phyloP scores from a whole-genome alignment of 2,329 filamentous ascomycete genomes.

The Penicillium sp. region DNA sequence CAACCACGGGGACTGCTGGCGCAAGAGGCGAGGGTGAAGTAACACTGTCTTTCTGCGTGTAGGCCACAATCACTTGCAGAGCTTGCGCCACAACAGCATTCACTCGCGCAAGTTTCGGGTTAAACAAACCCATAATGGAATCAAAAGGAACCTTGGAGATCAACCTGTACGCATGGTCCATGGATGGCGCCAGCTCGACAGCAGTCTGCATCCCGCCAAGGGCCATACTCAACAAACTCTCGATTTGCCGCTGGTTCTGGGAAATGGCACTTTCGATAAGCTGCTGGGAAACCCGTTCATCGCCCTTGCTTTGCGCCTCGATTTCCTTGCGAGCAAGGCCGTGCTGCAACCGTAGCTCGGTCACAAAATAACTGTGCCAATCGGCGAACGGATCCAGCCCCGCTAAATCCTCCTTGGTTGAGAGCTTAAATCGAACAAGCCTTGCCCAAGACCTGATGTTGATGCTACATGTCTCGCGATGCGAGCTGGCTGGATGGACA shows the following conservation, averaged over 20 bases:
- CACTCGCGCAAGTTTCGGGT: conserved; percentile 46
- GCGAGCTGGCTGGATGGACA: conserved; percentile 57
- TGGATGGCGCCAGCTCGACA: conserved; percentile 41
- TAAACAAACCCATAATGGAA: conserved; percentile 53
- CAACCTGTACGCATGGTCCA: conserved; percentile 44
- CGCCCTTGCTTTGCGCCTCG: conserved; percentile 50
- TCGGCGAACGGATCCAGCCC: conserved; percentile 50
- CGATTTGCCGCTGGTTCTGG: conserved; percentile 58
- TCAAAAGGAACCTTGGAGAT: conserved; percentile 46
- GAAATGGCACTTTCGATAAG: conserved; percentile 53
- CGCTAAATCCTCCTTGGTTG: conserved; percentile 48
- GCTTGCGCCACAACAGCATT: conserved; percentile 50
- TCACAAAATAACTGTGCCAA: conserved; percentile 56
- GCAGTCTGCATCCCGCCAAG: conserved; percentile 52
- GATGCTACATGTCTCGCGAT: conserved; percentile 59
- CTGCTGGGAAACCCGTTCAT: conserved; percentile 43
- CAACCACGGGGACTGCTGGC: conserved; percentile 16
- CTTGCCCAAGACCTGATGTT: conserved; percentile 59
- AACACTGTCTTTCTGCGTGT: conserved; percentile 33
- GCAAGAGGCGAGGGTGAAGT: conserved; percentile 18
- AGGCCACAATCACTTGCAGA: conserved; percentile 49
- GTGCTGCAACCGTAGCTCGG: conserved; percentile 55
- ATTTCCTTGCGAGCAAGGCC: conserved; percentile 56
- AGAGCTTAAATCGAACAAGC: conserved; percentile 57
- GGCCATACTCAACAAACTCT: conserved; percentile 53